A percentile compares a stretch with the other conserved stretches of the same genome.
These are phyloP conservation scores for Sanguinoderma infundibulare DNA, from an alignment of 1,284 basidiomycete species.

Conservation along the genomic window DNA sequence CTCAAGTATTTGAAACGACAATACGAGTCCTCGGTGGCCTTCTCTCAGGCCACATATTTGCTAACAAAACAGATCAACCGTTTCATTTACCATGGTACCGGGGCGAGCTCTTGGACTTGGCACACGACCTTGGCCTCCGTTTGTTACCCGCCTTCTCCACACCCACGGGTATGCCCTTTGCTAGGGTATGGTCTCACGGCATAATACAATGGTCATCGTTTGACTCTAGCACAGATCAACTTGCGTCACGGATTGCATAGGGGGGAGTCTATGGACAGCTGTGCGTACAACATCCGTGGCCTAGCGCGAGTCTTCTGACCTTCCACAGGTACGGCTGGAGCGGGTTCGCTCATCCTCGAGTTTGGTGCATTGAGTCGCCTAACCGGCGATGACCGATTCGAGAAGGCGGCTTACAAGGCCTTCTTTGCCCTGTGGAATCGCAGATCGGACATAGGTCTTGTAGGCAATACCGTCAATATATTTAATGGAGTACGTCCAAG, in stretches of 20 bases:
- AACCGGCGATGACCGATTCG: slow-evolving; percentile 86
- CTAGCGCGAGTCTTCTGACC: background rate
- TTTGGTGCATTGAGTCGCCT: slow-evolving; percentile 90
- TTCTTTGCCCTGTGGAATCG: slow-evolving; percentile 94
- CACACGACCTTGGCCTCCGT: slow-evolving; percentile 83
- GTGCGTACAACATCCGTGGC: slow-evolving; percentile 47
- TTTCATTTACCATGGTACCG: slow-evolving; percentile 81
- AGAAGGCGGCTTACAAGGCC: slow-evolving; percentile 82
- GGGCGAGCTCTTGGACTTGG: slow-evolving; percentile 77
- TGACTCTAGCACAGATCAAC: slow-evolving; percentile 60
- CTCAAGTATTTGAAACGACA: slow-evolving; percentile 91
- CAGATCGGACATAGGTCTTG: slow-evolving; percentile 77
- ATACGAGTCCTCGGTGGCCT: slow-evolving; percentile 90
- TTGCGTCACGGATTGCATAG: slow-evolving; percentile 70
- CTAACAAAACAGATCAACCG: slow-evolving; percentile 62
- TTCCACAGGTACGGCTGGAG: slow-evolving; percentile 81
- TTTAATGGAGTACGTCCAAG: slow-evolving; percentile 67
- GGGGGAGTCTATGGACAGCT: slow-evolving; percentile 79
- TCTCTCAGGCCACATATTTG: slow-evolving; percentile 85
- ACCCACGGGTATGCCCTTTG: slow-evolving; percentile 87
- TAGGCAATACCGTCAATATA: slow-evolving; percentile 89
- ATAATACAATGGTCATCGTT: background rate
- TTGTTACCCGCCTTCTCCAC: slow-evolving; percentile 89
- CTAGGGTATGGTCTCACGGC: slow-evolving; percentile 61
- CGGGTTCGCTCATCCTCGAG: slow-evolving; percentile 89